These are phyloP conservation scores for Bauhinia variegata DNA, from an alignment of 306 rosid genomes.

Conservation along the genomic window DNA sequence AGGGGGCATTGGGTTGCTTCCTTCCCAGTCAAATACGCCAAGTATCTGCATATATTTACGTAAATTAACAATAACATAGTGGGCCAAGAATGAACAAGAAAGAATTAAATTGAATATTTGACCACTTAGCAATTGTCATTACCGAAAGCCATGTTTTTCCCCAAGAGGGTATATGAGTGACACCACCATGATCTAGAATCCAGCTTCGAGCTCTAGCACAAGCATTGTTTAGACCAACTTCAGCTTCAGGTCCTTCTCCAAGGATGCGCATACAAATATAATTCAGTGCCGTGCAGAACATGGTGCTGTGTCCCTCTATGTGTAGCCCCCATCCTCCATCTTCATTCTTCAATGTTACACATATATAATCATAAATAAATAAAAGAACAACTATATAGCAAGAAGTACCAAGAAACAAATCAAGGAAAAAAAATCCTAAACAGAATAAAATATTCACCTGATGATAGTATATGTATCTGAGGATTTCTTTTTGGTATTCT, in stretches of 20 bases:
- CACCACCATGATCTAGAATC: slow-evolving; percentile 75
- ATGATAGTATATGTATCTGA: slow-evolving; percentile 68
- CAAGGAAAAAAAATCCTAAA: too few relatives aligned
- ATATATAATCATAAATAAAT: not conserved
- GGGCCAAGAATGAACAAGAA: not conserved
- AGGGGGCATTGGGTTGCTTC: slow-evolving; percentile 82
- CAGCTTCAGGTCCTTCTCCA: slow-evolving; percentile 70
- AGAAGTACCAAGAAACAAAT: not conserved
- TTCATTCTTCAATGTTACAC: slow-evolving; percentile 53
- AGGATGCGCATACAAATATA: slow-evolving; percentile 70
- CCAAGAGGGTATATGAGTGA: slow-evolving; percentile 74
- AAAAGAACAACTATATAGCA: not conserved
- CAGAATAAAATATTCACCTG: slow-evolving; percentile 58
- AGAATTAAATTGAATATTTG: not conserved
- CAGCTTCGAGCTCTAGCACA: slow-evolving; percentile 69
- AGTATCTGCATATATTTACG: slow-evolving; percentile 43
- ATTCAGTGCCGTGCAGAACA: slow-evolving; percentile 68
- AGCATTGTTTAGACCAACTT: slow-evolving; percentile 62
- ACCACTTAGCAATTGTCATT: too few relatives aligned
- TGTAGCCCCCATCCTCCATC: slow-evolving; percentile 93
- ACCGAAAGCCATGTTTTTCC: slow-evolving; percentile 92
- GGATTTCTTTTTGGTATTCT: slow-evolving; percentile 63
- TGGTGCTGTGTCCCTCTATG: slow-evolving; percentile 76
- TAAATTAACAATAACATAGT: not conserved
- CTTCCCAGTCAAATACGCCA: slow-evolving; percentile 72